These are phyloP conservation scores for Tricholoma bakamatsutake DNA, from an alignment of 768 basidiomycete genomes.

Conservation along the genomic window DNA sequence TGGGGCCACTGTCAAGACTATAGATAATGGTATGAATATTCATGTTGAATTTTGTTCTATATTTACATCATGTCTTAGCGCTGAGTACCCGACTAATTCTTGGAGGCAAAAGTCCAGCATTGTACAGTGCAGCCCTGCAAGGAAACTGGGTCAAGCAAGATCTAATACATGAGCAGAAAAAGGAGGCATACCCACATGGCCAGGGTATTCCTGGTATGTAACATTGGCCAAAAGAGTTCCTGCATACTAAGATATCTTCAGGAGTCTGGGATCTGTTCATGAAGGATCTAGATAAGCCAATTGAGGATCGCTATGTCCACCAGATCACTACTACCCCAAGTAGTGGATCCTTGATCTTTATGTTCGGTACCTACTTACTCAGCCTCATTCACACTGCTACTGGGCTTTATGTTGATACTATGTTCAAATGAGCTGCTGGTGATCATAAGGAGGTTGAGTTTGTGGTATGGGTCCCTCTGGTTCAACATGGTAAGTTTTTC, in stretches of 20 bases:
- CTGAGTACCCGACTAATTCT: neutral
- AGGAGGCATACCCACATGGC: neutral
- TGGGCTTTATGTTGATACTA: slow-evolving; percentile 12
- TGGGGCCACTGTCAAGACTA: slow-evolving; percentile 9
- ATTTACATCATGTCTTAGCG: neutral
- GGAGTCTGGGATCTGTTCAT: slow-evolving; percentile 7
- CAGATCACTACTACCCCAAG: neutral
- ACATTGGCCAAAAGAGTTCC: neutral
- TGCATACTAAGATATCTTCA: slow-evolving; percentile 1
- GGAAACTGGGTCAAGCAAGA: neutral
- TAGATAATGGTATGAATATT: slow-evolving; percentile 11
- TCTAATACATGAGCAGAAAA: neutral
- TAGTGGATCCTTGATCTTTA: slow-evolving; percentile 19
- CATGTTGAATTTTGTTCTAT: neutral
- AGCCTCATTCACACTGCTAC: slow-evolving; percentile 10
- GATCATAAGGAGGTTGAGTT: slow-evolving; percentile 17
- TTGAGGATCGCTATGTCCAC: slow-evolving; percentile 17
- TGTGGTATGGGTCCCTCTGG: slow-evolving; percentile 8
- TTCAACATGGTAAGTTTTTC: slow-evolving; percentile 10
- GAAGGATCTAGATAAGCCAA: slow-evolving; percentile 24
- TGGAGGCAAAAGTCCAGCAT: neutral
- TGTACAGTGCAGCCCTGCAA: slow-evolving; percentile 4
- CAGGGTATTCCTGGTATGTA: neutral
- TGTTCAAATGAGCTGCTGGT: slow-evolving; percentile 8
- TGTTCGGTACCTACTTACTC: slow-evolving; percentile 6